A percentile compares a stretch with the other conserved stretches of the same genome.
Conservation (phyloP, 805 yeast genomes). For the Starmerella apicola region DNA sequence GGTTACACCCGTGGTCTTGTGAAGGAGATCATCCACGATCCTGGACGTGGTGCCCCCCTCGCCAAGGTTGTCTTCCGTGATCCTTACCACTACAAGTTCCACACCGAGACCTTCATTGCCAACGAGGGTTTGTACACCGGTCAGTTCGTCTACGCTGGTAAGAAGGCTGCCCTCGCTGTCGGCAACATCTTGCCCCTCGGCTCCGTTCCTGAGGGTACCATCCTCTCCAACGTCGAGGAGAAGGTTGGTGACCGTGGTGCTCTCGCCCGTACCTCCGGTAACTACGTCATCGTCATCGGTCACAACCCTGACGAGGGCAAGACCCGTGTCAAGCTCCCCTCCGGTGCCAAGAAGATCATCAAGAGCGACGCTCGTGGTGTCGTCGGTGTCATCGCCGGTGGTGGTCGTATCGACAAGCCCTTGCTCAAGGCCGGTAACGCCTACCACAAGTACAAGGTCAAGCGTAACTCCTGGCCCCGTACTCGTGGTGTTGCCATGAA, state of each 20-base stretch:
- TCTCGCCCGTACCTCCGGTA: slow-evolving; percentile 98
- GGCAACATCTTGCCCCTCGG: slow-evolving; percentile 97
- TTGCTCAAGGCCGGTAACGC: slow-evolving; percentile 99
- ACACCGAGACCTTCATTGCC: slow-evolving; percentile 98
- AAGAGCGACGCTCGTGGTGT: slow-evolving; percentile 98
- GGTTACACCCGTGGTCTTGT: slow-evolving; percentile 99
- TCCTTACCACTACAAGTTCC: slow-evolving; percentile 96
- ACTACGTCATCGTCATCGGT: slow-evolving; percentile 97
- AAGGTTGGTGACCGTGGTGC: slow-evolving; percentile 99
- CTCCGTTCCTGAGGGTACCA: slow-evolving; percentile 98
- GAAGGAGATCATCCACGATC: slow-evolving; percentile 96
- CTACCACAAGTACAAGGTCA: slow-evolving; percentile 98
- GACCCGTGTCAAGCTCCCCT: slow-evolving; percentile 98
- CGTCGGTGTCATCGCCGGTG: slow-evolving; percentile 99
- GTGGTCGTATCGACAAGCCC: slow-evolving; percentile 99
- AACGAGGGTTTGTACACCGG: slow-evolving; percentile 99
- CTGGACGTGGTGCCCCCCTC: slow-evolving; percentile 99
- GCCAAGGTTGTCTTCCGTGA: slow-evolving; percentile 99
- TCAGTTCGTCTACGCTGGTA: slow-evolving; percentile 97
- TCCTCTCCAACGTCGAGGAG: slow-evolving; percentile 96
- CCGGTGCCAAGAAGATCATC: slow-evolving; percentile 96
- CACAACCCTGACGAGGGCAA: slow-evolving; percentile 99
- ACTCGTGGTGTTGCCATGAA: slow-evolving; percentile 99
- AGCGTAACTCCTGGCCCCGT: slow-evolving; percentile 99
- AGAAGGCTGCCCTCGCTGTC: slow-evolving; percentile 83